These are phyloP conservation scores for Fusarium sp. DNA, from an alignment of 2,329 filamentous ascomycete genomes.

Conservation along the genomic window DNA sequence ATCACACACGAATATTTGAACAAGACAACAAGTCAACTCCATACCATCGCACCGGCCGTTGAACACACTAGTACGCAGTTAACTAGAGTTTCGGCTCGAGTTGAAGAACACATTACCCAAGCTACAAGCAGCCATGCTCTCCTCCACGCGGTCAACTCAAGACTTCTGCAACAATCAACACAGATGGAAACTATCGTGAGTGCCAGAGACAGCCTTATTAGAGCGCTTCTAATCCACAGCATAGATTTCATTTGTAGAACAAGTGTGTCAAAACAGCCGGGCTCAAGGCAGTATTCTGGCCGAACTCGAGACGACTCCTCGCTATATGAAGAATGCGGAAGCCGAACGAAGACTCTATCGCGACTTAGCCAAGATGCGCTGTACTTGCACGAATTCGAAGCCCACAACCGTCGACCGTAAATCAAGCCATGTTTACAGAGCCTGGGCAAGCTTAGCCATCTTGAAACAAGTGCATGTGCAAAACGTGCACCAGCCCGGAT, in stretches of 20 bases:
- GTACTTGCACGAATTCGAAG: not conserved
- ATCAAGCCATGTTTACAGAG: not conserved
- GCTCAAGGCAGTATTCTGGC: too few species aligned
- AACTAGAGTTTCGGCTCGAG: not conserved
- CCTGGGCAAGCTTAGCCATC: not conserved
- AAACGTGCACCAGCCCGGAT: not conserved
- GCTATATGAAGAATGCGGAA: not conserved
- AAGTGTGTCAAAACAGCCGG: too few species aligned
- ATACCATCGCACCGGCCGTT: accelerated
- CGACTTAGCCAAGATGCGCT: accelerated
- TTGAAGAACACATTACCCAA: not conserved
- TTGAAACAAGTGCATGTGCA: not conserved
- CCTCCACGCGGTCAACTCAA: too few species aligned
- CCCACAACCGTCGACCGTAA: too few species aligned
- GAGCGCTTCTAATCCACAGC: too few species aligned
- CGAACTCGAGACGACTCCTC: not conserved
- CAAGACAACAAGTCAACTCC: not conserved
- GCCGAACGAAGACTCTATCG: not conserved
- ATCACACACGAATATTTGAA: not conserved
- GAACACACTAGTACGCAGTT: not conserved
- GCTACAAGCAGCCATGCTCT: not conserved
- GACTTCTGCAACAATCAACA: too few species aligned
- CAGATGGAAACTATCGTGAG: too few species aligned
- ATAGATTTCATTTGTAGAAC: too few species aligned
- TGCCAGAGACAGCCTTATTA: too few species aligned